Base-by-base conservation (phyloP, 2,329 filamentous ascomycete species). In the Chrysoporthe austroafricana region DNA sequence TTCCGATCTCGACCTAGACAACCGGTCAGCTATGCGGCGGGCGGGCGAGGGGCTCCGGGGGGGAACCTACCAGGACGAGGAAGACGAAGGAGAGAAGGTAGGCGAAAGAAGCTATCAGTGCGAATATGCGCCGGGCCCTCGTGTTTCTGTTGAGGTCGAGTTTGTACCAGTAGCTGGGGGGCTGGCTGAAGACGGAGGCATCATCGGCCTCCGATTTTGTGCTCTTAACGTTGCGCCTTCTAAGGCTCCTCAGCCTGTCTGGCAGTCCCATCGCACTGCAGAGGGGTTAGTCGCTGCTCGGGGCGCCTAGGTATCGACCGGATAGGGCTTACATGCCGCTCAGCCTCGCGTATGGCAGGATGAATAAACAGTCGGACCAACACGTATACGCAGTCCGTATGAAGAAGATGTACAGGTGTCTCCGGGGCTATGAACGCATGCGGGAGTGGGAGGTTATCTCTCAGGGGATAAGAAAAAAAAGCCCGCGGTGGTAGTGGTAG, bases 21-120 rank as follows among this genome's bases (percentile, higher is more conserved):
- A 61, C 18, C 52, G 43, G 67, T 66, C 42, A 66, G 43, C 14
- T 34, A 42, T 36, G 56, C n/a, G n/a, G 39, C 44, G 61, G 8
- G 66, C 57, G 50, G 43, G 18, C 26, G 62, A 26, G 18, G 52
- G 36, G 57, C 50, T 39, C 39, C 7, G 8, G 21, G 6, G 8
- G 7, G 39, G 14, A 63, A 67, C 78, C 69, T 75, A 93, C 91
- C 72, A 97, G 86, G 70, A 97, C 86, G 50, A 96, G 83, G 77
- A 97, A 96, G 71, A 95, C 83, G 71, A 92, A 85, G 50, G 91
- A 86, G 69, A 96, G 76, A 69, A 94, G 82, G 77, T 96, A 95
- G 74, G 91, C 86, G 71, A 91, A 80, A 43, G 87, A 88, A 59
- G 91, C 88, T 59, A 90, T 76, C 34, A 90, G 77, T 68, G 91